A percentile compares a stretch with the other conserved stretches of the same genome.
phyloP scores from a whole-genome alignment of 345 rosid species.

The Excoecaria cochinchinensis region DNA sequence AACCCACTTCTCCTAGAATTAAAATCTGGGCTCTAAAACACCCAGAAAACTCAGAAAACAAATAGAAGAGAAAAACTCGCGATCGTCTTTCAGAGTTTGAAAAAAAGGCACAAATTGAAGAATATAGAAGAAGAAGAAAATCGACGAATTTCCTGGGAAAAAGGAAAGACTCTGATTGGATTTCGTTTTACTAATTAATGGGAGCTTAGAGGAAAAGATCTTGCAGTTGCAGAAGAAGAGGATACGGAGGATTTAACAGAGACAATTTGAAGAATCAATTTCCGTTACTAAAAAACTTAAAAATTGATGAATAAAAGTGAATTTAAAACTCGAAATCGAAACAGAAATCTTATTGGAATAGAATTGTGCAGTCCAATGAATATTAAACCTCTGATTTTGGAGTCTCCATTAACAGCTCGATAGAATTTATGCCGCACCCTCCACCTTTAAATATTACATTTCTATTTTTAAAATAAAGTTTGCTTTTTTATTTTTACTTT shows the following conservation, averaged over 20 bases:
- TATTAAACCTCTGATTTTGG: neutral
- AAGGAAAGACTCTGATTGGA: neutral
- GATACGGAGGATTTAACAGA: neutral
- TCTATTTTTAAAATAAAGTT: neutral
- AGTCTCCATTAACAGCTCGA: neutral
- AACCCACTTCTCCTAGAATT: neutral
- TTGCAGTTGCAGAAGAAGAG: neutral
- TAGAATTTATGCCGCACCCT: no score
- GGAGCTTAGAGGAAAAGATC: neutral
- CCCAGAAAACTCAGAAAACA: neutral
- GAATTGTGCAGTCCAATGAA: neutral
- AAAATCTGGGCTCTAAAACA: neutral
- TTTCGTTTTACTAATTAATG: neutral
- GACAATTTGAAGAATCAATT: neutral
- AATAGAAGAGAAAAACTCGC: conserved; percentile 11
- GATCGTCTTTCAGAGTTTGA: neutral
- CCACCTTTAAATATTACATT: neutral
- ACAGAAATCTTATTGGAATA: neutral
- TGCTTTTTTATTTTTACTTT: no score
- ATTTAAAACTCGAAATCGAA: neutral
- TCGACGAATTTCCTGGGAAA: neutral
- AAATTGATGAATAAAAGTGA: neutral
- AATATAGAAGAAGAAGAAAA: neutral
- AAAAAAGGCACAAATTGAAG: neutral
- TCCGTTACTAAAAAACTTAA: neutral